Evolutionary conservation across 805 yeast genomes (phyloP).

Genomic region (Myxozyma udenii): DNA sequence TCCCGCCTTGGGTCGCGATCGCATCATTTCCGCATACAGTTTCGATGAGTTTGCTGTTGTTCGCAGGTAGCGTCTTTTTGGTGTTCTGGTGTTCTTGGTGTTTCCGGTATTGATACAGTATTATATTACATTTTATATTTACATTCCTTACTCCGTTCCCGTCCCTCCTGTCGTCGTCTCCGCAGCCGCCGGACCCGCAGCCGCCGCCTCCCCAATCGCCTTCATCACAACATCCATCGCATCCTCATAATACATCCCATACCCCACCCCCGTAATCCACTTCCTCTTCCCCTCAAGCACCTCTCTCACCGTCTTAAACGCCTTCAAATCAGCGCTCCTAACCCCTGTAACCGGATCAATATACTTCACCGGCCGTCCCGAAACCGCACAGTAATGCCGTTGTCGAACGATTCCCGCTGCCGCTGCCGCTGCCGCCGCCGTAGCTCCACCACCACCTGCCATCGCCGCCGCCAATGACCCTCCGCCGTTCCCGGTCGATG

Average conservation of each 20-base stretch:
- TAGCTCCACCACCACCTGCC: too few species aligned
- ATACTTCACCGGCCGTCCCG: constrained; percentile 76
- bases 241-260: constrained; percentile 31
- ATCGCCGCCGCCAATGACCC: too few species aligned
- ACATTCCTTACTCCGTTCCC: background rate
- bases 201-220: constrained; percentile 1
- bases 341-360: constrained; percentile 86
- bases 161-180: background rate
- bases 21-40: constrained; percentile 66
- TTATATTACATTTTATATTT: background rate
- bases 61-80: background rate
- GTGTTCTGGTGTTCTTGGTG: background rate
- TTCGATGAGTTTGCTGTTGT: constrained; percentile 68
- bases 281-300: constrained; percentile 48
- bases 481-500: too few species aligned
- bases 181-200: too few species aligned
- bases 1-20: constrained; percentile 74
- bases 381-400: constrained; percentile 62
- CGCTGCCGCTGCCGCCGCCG: background rate
- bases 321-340: constrained; percentile 79
- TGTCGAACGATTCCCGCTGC: background rate
- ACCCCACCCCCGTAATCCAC: constrained; percentile 16
- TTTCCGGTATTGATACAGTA: background rate
- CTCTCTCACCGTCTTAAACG: constrained; percentile 61
- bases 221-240: background rate